Evolutionary conservation across 371 early-diverging fungal species (phyloP).

Genomic region (Circinella minor): DNA sequence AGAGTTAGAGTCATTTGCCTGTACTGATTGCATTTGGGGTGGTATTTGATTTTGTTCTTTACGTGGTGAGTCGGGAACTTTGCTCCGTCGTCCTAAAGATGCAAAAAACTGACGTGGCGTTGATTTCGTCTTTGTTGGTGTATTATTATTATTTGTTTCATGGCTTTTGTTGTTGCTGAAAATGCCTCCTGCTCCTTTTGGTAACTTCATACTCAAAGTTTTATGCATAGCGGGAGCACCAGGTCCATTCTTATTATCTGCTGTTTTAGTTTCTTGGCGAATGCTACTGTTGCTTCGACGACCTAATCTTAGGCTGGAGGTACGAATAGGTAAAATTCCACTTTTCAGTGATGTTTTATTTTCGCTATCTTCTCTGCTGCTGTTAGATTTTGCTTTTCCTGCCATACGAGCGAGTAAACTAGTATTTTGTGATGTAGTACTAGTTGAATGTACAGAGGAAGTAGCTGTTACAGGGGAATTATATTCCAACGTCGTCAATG

Average conservation of each 20-base stretch:
- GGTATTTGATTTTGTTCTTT: not conserved
- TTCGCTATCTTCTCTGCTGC: not conserved
- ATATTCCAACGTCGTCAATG: not conserved
- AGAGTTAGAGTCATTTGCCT: not conserved
- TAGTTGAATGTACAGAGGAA: not conserved
- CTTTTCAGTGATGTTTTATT: not conserved
- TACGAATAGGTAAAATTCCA: slow-evolving; percentile 1
- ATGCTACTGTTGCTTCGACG: not conserved
- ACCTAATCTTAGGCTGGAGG: not conserved
- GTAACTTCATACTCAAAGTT: slow-evolving; percentile 2
- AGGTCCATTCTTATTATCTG: not conserved
- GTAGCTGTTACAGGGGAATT: not conserved
- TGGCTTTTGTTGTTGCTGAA: not conserved
- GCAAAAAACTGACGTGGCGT: not conserved
- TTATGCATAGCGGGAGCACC: not conserved
- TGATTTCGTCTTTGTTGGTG: not conserved
- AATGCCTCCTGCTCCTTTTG: not conserved
- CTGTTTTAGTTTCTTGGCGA: not conserved
- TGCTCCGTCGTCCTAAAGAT: slow-evolving; percentile 2
- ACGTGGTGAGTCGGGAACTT: not conserved
- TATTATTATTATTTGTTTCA: not conserved
- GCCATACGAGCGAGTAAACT: slow-evolving; percentile 1
- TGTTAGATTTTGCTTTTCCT: not conserved
- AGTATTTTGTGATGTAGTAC: not conserved
- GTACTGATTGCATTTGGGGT: not conserved